Base-by-base conservation (phyloP, 768 basidiomycete genomes). In the Psilocybe tampanensis region DNA sequence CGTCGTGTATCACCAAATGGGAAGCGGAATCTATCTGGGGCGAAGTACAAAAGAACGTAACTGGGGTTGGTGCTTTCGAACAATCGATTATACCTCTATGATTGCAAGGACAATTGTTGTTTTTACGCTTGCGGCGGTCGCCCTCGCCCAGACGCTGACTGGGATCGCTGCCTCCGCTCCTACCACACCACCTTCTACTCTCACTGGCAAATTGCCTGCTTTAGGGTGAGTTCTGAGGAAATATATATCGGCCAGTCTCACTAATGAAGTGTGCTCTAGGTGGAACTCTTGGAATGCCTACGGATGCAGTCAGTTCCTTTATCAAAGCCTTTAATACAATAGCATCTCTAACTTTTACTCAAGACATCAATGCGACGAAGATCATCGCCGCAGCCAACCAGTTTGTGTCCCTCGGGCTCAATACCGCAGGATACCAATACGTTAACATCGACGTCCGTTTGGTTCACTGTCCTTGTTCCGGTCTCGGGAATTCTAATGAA, bases 201-300 rank as follows among this genome's bases (percentile, higher is more conserved):
- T 39, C 13, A 74, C 74, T 1, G 81, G 80, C 3, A 76, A 72
- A 48, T 67, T 76, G 23, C 81, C 80, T 43, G 81, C 79, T 17
- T 67, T 82, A 8, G 81, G 81, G 77, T 78, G 56, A 34, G 65
- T 45, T 3, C 18, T 49, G 6, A 22, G 1, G 22, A 11, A 6
- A 8, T 23, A 56, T 29, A 5, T 29, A 5, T 29, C 42, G 33
- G 62, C 26, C 8, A n/a, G 3, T 15, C 26, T 9, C n/a, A 6
- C 13, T 8, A 32, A 48, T 19, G 23, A n/a, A 6, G n/a, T 39
- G 15, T 39, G 3, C 7, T 39, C 3, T 44, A 80, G 78, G 36
- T 82, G 81, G 81, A 82, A 82, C 61, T 68, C 74, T 21, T 81
- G 80, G 80, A 82, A 82, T 58, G 80, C 80, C 0, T 82, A 79